Base-by-base conservation (phyloP, 2,329 filamentous ascomycete species). In the Beauveria scarabaeidicola region DNA sequence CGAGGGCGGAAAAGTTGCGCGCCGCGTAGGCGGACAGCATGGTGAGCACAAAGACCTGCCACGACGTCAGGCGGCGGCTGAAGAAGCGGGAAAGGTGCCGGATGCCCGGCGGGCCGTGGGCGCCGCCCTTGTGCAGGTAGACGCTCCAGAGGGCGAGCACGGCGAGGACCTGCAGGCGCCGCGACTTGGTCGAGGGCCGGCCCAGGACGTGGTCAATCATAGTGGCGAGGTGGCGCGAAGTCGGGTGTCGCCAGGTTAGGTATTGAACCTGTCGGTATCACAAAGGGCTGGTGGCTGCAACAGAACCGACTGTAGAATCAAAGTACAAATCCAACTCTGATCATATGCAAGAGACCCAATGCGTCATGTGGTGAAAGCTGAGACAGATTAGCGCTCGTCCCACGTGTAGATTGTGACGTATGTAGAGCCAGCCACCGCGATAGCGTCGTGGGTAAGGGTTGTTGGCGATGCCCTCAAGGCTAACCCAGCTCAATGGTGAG, bases 141-240 rank as follows among this genome's bases (percentile, higher is more conserved):
- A 87, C 75, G 5, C 89, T 88, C 94, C 94, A 99, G 70, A 97
- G 94, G 0, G 89, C 86, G 59, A 97, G 81, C 15, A 97, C 94
- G 23, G 89, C 87, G 65, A 97, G 83, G 66, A 99, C 91, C 73
- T 97, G 93, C 54, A 95, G 87, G 69, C 95, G 91, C 64, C 93
- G 86, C 69, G 95, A 96, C 76, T 93, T 90, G 69, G 89, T 86
- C 62, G 92, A 97, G 38, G 93, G 93, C 64, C 91, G 86, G 63
- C 93, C 93, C 52, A 97, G 80, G 60, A 97, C 88, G 79, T 97
- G 93, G 74, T 97, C 93, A 85, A 85, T 75, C 82, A 85, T 85
- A 61, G 62, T 32, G 46, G 13, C n/a, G n/a, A 46, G 19, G n/a
- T n/a, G n/a, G n/a, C n/a, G n/a, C n/a, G n/a, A n/a, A n/a, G n/a